Base-by-base conservation (phyloP, 148 eudicot species). In the Amaranthus hypochondriacus region DNA sequence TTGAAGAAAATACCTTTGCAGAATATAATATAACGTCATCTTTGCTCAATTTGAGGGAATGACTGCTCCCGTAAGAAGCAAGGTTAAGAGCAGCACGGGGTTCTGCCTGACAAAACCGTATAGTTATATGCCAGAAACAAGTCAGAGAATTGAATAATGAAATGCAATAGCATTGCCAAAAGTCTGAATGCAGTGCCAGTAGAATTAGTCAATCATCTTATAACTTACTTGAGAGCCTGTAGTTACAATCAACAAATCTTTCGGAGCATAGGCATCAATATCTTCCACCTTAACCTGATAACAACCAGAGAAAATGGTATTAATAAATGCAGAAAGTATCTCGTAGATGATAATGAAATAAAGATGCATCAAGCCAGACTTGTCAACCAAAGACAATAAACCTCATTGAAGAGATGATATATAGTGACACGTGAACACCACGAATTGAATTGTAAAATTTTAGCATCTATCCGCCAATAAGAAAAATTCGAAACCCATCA, bases 81-180 rank as follows among this genome's bases (percentile, higher is more conserved):
- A 94, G 98, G 82, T 94, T 94, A 81, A 94, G 84, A 69, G 98
- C 98, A 73, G 98, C 98, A 87, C 97, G 98, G 72, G 97, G 89
- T 78, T 94, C 98, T 83, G 96, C 98, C 98, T 94, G 92, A 90
- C 89, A 95, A 85, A 83, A 73, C 51, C 76, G 53, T 70, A 78
- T 49, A 81, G 75, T 83, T 82, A 80, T 59, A 81, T 58, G 70
- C 78, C 65, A 82, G 65, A 61, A 47, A 69, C 11, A 61, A 49
- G 55, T 11, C 5, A 14, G 8, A 47, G 11, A 28, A 71, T 54
- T 28, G 48, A 68, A 39, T 60, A 42, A 57, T 15, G 14, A 57
- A 58, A 53, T 56, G 9, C 11, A 7, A 65, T 46, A 6, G 21
- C 28, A 65, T 6, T 5, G 15, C 50, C 44, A 50, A 21, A 18